Evolutionary conservation across 345 rosid genomes (phyloP).

Genomic region (Reutealis trisperma): DNA sequence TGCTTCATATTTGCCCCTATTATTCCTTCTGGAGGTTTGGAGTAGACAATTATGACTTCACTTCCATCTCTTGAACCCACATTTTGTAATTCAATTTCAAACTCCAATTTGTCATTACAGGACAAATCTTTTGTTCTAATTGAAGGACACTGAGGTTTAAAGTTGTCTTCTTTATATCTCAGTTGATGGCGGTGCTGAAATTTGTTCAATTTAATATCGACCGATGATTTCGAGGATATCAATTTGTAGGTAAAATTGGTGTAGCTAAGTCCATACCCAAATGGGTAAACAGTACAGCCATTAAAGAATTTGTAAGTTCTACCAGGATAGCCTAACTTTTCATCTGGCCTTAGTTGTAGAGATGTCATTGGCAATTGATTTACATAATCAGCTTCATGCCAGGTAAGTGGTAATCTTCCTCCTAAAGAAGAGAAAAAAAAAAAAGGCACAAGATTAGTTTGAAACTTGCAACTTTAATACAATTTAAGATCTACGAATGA

Average conservation of each 20-base stretch:
- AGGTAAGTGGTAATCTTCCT: slow-evolving; percentile 59
- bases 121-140: neutral
- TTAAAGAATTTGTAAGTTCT: slow-evolving; percentile 59
- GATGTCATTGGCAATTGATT: slow-evolving; percentile 55
- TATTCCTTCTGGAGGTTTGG: slow-evolving; percentile 21
- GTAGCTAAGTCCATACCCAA: slow-evolving; percentile 61
- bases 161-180: neutral
- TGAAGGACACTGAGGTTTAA: slow-evolving; percentile 23
- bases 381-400: slow-evolving; percentile 42
- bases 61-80: slow-evolving; percentile 4
- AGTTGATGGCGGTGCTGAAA: slow-evolving; percentile 32
- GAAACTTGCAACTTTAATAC: neutral
- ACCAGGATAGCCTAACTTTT: slow-evolving; percentile 46
- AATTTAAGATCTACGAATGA: no score
- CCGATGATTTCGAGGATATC: neutral
- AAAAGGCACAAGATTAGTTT: no score
- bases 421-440: slow-evolving; percentile 29
- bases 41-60: slow-evolving; percentile 18
- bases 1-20: neutral
- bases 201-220: slow-evolving; percentile 9
- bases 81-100: slow-evolving; percentile 13
- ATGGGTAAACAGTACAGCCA: slow-evolving; percentile 52
- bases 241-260: slow-evolving; percentile 28
- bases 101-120: neutral
- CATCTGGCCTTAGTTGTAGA: slow-evolving; percentile 49